Percentiles rank a stretch among this genome's conserved stretches.
Conservation (phyloP, 352 stramenopile species). For the Globisporangium cystogenes region DNA sequence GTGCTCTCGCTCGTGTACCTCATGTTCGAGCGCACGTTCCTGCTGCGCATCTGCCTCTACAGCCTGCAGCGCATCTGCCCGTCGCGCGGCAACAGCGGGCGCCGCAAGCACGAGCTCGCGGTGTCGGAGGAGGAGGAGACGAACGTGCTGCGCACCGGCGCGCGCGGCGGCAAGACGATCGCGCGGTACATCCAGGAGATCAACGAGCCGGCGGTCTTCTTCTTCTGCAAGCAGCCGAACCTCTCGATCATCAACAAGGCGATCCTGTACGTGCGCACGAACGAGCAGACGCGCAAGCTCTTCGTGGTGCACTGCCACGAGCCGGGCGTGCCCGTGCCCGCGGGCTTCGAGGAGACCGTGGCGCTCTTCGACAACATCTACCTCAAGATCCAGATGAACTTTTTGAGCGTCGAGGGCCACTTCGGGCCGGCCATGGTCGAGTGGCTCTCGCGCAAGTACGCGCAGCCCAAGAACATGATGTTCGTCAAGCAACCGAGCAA, state of each 20-base stretch:
- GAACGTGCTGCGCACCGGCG: conserved; percentile 61
- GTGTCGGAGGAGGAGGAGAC: conserved; percentile 31
- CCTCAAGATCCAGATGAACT: conserved; percentile 93
- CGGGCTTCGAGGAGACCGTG: conserved; percentile 83
- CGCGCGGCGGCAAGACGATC: conserved; percentile 82
- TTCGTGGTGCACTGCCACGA: conserved; percentile 90
- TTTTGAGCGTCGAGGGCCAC: conserved; percentile 82
- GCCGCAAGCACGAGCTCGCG: conserved; percentile 18
- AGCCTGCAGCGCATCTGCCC: conserved; percentile 69
- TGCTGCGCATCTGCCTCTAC: conserved; percentile 80
- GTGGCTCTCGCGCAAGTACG: conserved; percentile 87
- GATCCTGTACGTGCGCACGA: conserved; percentile 93
- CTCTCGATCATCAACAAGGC: conserved; percentile 94
- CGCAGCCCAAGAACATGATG: conserved; percentile 93
- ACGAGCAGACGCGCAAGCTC: conserved; percentile 90
- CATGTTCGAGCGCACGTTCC: conserved; percentile 88
- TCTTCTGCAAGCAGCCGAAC: conserved; percentile 92
- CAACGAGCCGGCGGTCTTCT: conserved; percentile 90
- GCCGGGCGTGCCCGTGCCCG: conserved; percentile 41
- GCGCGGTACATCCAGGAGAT: conserved; percentile 78
- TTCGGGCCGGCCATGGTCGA: conserved; percentile 90
- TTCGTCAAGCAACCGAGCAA: conserved; percentile 96
- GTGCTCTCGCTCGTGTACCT: conserved; percentile 79
- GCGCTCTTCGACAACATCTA: conserved; percentile 93
- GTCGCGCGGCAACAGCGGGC: conserved; percentile 31